A percentile compares a stretch with the other conserved stretches of the same genome.
Conservation (phyloP, 306 rosid genomes). For the Sechiopsis laciniata region DNA sequence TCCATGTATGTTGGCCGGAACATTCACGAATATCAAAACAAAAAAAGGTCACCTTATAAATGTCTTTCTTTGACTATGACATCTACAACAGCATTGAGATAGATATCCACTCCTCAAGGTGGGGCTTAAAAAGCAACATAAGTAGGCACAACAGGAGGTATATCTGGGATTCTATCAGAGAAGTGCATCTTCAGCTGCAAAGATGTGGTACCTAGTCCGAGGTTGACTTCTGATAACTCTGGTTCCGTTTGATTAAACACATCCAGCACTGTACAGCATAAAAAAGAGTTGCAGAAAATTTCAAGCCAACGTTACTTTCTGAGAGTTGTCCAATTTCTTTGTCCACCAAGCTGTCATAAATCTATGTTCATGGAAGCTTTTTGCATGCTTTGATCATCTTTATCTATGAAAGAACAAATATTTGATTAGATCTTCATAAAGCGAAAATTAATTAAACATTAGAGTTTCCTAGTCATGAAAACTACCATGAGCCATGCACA, state of each 20-base stretch:
- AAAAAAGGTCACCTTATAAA: slow-evolving; percentile 31
- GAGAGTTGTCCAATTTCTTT: slow-evolving; percentile 27
- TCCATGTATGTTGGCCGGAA: no score
- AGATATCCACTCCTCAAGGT: slow-evolving; percentile 48
- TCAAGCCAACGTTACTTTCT: slow-evolving; percentile 19
- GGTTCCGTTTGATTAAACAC: slow-evolving; percentile 47
- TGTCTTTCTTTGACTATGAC: slow-evolving; percentile 62
- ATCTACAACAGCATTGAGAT: slow-evolving; percentile 43
- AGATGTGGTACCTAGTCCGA: slow-evolving; percentile 47
- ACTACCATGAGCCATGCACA: neutral
- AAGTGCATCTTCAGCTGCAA: slow-evolving; percentile 45
- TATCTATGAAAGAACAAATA: slow-evolving; percentile 6
- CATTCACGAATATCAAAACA: no score
- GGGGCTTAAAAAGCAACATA: slow-evolving; percentile 43
- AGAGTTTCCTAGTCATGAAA: neutral
- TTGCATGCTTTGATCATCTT: slow-evolving; percentile 11
- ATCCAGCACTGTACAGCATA: slow-evolving; percentile 33
- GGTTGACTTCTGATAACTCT: slow-evolving; percentile 62
- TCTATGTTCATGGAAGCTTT: neutral
- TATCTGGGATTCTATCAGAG: slow-evolving; percentile 33
- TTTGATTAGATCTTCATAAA: neutral
- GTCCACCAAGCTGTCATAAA: slow-evolving; percentile 27
- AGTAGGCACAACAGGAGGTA: slow-evolving; percentile 43
- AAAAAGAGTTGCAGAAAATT: slow-evolving; percentile 28
- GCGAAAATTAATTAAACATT: neutral